These are phyloP conservation scores for Agrocybe chaxingu DNA, from an alignment of 768 basidiomycete genomes.

Conservation along the genomic window DNA sequence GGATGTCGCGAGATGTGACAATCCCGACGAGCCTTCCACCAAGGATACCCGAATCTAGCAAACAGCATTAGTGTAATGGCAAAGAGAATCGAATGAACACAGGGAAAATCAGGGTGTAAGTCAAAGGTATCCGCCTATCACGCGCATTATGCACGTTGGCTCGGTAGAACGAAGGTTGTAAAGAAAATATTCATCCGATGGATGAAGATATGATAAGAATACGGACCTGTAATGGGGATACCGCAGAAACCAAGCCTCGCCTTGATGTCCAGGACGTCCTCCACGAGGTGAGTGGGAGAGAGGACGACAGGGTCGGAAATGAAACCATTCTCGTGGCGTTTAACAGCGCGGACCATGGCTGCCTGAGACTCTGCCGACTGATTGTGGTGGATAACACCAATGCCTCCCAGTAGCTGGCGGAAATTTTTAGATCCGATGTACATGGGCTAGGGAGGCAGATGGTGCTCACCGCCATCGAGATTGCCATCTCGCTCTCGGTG, in stretches of 20 bases:
- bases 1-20: slow-evolving; percentile 93
- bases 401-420: slow-evolving; percentile 80
- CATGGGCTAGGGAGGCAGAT: slow-evolving; percentile 6
- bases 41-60: slow-evolving; percentile 75
- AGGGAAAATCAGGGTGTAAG: slow-evolving; percentile 33
- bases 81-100: slow-evolving; percentile 5
- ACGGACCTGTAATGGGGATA: slow-evolving; percentile 94
- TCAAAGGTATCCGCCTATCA: slow-evolving; percentile 65
- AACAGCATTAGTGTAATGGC: slow-evolving; percentile 10
- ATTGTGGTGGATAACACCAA: slow-evolving; percentile 99
- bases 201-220: slow-evolving; percentile 6
- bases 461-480: slow-evolving; percentile 79
- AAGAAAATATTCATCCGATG: slow-evolving; percentile 44
- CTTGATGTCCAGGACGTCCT: slow-evolving; percentile 93
- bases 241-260: slow-evolving; percentile 90
- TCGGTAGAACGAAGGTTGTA: slow-evolving; percentile 92
- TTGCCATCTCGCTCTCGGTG: slow-evolving; percentile 93
- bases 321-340: slow-evolving; percentile 98
- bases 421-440: slow-evolving; percentile 14
- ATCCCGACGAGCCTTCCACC: slow-evolving; percentile 95
- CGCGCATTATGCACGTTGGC: slow-evolving; percentile 59
- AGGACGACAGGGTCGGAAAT: slow-evolving; percentile 93
- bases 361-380: slow-evolving; percentile 83
- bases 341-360: slow-evolving; percentile 95
- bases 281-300: slow-evolving; percentile 71